Percentiles rank a stretch among this genome's conserved stretches.
Evolutionary conservation across 768 basidiomycete species (phyloP).

Genomic region (Rhizopogon sp.): DNA sequence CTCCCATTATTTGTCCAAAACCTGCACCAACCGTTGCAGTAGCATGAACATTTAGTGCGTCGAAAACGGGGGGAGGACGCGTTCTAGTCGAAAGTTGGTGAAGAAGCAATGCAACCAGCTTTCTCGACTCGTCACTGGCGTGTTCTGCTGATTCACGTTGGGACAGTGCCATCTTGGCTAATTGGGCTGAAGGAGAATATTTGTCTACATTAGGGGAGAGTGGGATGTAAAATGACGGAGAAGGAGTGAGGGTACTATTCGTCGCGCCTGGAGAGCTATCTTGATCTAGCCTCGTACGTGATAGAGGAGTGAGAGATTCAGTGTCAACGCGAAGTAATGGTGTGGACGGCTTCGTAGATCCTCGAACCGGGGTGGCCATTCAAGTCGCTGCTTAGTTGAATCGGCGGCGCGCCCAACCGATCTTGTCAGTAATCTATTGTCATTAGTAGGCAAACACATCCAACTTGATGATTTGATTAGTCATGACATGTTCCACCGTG

Average conservation of each 20-base stretch:
- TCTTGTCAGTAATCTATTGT: no score
- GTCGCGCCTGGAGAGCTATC: not conserved
- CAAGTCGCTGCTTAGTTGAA: no score
- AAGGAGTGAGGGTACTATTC: conserved; percentile 10
- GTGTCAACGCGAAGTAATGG: conserved; percentile 10
- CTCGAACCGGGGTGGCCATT: not conserved
- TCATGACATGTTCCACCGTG: not conserved
- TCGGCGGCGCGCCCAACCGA: no score
- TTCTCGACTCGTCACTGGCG: conserved; percentile 58
- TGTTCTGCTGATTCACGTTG: conserved; percentile 27
- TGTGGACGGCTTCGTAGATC: not conserved
- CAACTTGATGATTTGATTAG: not conserved
- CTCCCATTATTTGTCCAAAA: conserved; percentile 38
- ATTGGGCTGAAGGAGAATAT: conserved; percentile 17
- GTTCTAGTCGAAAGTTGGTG: conserved; percentile 54
- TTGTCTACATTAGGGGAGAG: conserved; percentile 18
- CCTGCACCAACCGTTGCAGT: conserved; percentile 25
- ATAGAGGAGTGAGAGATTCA: conserved; percentile 1
- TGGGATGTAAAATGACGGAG: conserved; percentile 25
- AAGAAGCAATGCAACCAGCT: conserved; percentile 62
- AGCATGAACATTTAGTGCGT: conserved; percentile 28
- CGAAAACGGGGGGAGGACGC: conserved; percentile 49
- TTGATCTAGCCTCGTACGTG: not conserved
- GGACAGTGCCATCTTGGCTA: conserved; percentile 12
- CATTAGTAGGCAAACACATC: no score